Evolutionary conservation across 164 flowering plant genomes (phyloP), one percentile per base, ranked within the genome.

Genomic region (Amborella trichopoda): DNA sequence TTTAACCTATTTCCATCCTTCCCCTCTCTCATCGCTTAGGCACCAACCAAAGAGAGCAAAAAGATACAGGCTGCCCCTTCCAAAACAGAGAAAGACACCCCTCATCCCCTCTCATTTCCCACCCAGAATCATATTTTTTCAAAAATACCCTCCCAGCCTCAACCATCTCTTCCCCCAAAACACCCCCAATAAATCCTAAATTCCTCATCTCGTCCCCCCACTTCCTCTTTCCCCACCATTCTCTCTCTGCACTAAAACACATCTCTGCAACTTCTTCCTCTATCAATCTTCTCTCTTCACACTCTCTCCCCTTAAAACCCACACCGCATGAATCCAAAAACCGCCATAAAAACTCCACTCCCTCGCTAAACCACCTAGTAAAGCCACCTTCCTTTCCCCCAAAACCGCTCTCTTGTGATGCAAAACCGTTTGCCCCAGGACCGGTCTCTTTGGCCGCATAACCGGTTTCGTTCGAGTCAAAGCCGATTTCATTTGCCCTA

Each of bases 1-100:
- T n/a, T n/a, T n/a, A n/a, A n/a, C n/a, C n/a, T 13, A 13, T 30
- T 30, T 6, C 34, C 13, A 6, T 6, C 34, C 34, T 30, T 30
- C 13, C 13, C 34, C 34, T 30, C 34, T 30, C 6, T 30, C 9
- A 30, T n/a, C 9, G 34, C 34, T 30, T 13, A 30, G 34, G 63
- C 56, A 50, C 36, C 57, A 59, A 80, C 86, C 83, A 84, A 10
- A 81, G 55, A 0, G 87, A 78, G 48, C 74, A 77, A 33, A 84
- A 84, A 1, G 87, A 81, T 50, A 81, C 81, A 26, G 84, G 76
- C 54, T 77, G 79, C 28, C 84, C 84, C 55, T 81, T 84, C 95
- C 95, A 84, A 68, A 69, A 69, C 26, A 81, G 48, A 2, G 64
- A 72, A 5, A 65, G 68, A 42, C 72, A 68, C 2, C 73, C 72